Percentiles rank a stretch among this genome's conserved stretches.
phyloP scores from a whole-genome alignment of 1,284 basidiomycete genomes.

The Austroboletus niveus region DNA sequence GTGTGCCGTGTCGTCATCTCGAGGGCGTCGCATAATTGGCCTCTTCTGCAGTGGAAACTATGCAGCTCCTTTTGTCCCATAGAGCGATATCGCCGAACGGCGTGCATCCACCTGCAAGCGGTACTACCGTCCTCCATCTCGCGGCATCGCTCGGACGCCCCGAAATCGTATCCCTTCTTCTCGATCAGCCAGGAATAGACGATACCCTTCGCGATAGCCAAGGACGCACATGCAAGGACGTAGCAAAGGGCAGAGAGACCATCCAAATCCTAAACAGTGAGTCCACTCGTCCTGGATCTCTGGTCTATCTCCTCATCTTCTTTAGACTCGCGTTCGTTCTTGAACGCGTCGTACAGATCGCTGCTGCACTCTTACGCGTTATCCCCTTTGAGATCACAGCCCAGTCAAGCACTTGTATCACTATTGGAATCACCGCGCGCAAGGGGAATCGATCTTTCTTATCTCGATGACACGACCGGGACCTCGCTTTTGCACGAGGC shows the following conservation, averaged over 20 bases:
- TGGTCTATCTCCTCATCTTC: constrained; percentile 3
- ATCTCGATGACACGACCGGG: constrained; percentile 77
- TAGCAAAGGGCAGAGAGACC: constrained; percentile 71
- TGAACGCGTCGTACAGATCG: constrained; percentile 77
- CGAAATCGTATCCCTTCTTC: constrained; percentile 73
- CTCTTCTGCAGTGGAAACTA: constrained; percentile 24
- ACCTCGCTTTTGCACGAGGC: constrained; percentile 87
- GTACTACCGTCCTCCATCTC: constrained; percentile 84
- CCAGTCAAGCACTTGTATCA: constrained; percentile 51
- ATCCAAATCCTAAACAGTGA: constrained; percentile 72
- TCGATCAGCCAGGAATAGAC: constrained; percentile 79
- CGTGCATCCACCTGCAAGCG: constrained; percentile 64
- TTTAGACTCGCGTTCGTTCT: constrained; percentile 78
- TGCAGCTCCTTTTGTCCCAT: constrained; percentile 69
- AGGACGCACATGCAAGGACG: constrained; percentile 73
- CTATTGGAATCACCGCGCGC: constrained; percentile 64
- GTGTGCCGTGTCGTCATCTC: constrained; percentile 30
- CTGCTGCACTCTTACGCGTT: constrained; percentile 71
- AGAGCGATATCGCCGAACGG: constrained; percentile 77
- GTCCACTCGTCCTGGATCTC: background rate
- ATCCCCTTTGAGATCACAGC: constrained; percentile 43
- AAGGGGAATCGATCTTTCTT: constrained; percentile 61
- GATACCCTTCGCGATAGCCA: constrained; percentile 76
- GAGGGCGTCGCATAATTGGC: constrained; percentile 1
- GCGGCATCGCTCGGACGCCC: constrained; percentile 79